These are phyloP conservation scores for Gloeophyllum trabeum DNA, from an alignment of 768 basidiomycete genomes.

Conservation along the genomic window DNA sequence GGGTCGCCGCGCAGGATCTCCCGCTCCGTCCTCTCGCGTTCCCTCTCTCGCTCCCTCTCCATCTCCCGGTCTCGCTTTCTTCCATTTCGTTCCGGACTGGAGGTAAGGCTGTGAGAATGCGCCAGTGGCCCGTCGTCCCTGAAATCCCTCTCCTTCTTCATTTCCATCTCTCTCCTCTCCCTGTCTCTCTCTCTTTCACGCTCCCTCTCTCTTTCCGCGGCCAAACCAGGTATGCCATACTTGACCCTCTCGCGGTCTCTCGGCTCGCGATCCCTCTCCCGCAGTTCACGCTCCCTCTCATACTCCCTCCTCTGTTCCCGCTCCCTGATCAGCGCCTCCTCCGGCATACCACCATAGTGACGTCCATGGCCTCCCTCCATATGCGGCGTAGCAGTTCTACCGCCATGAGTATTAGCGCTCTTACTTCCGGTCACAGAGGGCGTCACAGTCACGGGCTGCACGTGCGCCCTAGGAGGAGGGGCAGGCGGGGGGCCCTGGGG, in stretches of 20 bases:
- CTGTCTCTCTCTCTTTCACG: slow-evolving; percentile 23
- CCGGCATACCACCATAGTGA: neutral
- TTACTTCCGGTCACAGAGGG: neutral
- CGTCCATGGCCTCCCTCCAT: neutral
- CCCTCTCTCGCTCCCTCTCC: slow-evolving; percentile 16
- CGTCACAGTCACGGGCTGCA: neutral
- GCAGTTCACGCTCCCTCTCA: slow-evolving; percentile 8
- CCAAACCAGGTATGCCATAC: too few species aligned
- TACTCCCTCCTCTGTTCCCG: too few species aligned
- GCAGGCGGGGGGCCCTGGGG: neutral
- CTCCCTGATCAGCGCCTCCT: slow-evolving; percentile 3
- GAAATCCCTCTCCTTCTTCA: slow-evolving; percentile 18
- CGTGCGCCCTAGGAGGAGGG: neutral
- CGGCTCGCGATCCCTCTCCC: too few species aligned
- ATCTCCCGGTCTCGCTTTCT: slow-evolving; percentile 9
- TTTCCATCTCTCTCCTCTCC: slow-evolving; percentile 14
- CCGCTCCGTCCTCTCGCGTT: slow-evolving; percentile 6
- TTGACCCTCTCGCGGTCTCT: too few species aligned
- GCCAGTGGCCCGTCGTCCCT: slow-evolving; percentile 6
- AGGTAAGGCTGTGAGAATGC: slow-evolving; percentile 2
- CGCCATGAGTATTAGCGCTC: neutral
- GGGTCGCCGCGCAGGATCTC: slow-evolving; percentile 11
- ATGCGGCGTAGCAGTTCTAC: neutral
- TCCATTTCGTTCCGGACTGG: slow-evolving; percentile 8
- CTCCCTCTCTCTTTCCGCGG: too few species aligned